Evolutionary conservation across 2,329 filamentous ascomycete genomes (phyloP).

Genomic region (Zymoseptoria crescenta): DNA sequence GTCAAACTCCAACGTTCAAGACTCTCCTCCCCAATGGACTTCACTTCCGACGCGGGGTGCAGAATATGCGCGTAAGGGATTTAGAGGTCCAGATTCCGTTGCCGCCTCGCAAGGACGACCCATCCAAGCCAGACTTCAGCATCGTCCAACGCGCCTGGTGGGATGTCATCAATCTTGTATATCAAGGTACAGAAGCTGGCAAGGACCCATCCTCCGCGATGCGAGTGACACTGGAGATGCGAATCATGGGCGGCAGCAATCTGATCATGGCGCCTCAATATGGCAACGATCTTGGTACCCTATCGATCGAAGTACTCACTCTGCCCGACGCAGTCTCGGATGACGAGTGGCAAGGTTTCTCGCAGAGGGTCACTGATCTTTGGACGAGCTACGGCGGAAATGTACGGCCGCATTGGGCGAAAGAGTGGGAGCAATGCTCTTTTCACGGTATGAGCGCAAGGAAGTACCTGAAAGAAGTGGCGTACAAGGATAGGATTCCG

Average conservation of each 20-base stretch:
- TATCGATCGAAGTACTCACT: conserved; percentile 8
- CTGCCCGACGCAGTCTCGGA: conserved; percentile 31
- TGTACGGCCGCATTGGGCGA: conserved; percentile 42
- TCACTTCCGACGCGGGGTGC: conserved; percentile 9
- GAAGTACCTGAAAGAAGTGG: conserved; percentile 4
- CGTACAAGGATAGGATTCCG: conserved; percentile 3
- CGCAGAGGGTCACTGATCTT: conserved; percentile 35
- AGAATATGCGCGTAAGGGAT: conserved; percentile 9
- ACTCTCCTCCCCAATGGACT: neutral
- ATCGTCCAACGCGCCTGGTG: conserved; percentile 43
- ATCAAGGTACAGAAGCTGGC: conserved; percentile 20
- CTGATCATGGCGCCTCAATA: conserved; percentile 7
- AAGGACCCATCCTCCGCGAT: conserved; percentile 21
- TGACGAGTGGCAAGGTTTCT: conserved; percentile 35
- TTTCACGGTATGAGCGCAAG: neutral
- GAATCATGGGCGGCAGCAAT: conserved; percentile 9
- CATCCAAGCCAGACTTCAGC: conserved; percentile 35
- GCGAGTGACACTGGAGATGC: conserved; percentile 13
- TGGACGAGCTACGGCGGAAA: conserved; percentile 37
- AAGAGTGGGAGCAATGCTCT: conserved; percentile 32
- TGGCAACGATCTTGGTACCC: conserved; percentile 4
- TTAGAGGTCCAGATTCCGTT: conserved; percentile 27
- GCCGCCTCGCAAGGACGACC: conserved; percentile 26
- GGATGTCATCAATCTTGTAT: conserved; percentile 43
- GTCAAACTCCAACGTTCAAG: neutral